Conservation (phyloP, 75 land plant species). For the Cunninghamia lanceolata region DNA sequence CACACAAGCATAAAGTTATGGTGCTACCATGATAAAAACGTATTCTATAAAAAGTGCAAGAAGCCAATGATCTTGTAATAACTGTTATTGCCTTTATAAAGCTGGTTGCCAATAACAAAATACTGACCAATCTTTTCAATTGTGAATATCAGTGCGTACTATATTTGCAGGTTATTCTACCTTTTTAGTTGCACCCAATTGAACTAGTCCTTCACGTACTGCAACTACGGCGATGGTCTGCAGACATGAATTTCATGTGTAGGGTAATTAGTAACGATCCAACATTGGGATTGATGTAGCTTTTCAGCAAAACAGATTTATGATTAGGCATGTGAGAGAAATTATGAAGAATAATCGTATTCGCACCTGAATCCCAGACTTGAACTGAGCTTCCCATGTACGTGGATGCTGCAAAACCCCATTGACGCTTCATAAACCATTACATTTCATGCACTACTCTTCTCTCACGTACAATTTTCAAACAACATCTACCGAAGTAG, state of each 20-base stretch:
- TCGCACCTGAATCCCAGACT: constrained; percentile 73
- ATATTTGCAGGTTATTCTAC: constrained; percentile 18
- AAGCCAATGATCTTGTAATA: not conserved
- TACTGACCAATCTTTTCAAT: not conserved
- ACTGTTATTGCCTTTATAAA: not conserved
- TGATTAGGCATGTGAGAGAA: not conserved
- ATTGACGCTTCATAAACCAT: not conserved
- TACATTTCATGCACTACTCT: not conserved
- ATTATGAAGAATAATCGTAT: not conserved
- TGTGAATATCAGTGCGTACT: not conserved
- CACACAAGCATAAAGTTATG: not conserved
- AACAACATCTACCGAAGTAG: not conserved
- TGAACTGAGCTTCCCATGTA: constrained; percentile 97
- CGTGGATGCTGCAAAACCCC: constrained; percentile 69
- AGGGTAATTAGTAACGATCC: not conserved
- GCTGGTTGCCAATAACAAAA: not conserved
- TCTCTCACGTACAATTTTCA: not conserved
- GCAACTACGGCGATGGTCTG: constrained; percentile 93
- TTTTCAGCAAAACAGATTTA: not conserved
- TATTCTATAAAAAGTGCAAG: not conserved
- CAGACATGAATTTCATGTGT: constrained; percentile 8
- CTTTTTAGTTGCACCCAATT: constrained; percentile 80
- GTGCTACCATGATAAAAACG: not conserved
- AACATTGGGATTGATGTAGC: not conserved
- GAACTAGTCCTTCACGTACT: constrained; percentile 89